Base-by-base conservation (phyloP, 2,329 filamentous ascomycete species). In the Beauveria bassiana region DNA sequence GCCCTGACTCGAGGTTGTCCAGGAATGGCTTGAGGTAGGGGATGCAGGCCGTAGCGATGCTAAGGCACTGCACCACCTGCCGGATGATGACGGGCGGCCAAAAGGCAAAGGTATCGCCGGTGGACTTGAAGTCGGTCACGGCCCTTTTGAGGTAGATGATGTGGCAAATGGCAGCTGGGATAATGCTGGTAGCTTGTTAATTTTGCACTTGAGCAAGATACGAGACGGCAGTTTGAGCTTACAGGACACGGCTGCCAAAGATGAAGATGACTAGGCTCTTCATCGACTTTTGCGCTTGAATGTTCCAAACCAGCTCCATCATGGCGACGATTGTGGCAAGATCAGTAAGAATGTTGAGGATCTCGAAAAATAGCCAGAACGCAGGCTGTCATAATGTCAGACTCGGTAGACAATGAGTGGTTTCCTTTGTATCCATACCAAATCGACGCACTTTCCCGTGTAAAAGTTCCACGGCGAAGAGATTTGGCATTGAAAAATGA, bases 1-100 rank as follows among this genome's bases (percentile, higher is more conserved):
- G 59, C 1, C 59, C 59, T 3, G 59, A 61, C 43, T 61, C 59
- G n/a, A 61, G 22, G 28, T 40, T 61, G 51, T 61, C 59, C 22
- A 61, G 26, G 38, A 61, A 56, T 2, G 59, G 59, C 51, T 61
- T 61, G 18, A 61, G 59, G 18, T 52, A 55, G 3, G 59, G 59
- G 20, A 61, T 46, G 38, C 59, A 61, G 18, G 59, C 43, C 5
- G 52, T 56, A 3, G 50, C 45, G 9, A 61, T 61, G 43, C 51
- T 50, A 5, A 61, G 49, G 45, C 51, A 55, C 38, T 56, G 59
- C 5, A 56, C 52, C 5, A 61, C 52, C 34, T 61, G 59, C 18
- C 28, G n/a, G 34, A 55, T 50, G 8, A 61, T 55, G 9, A 61
- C 45, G 1, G 52, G 51, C 1, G 59, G 43, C 59, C 59, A 61